phyloP scores from a whole-genome alignment of 208 protist species.

The Acanthamoeba sp. region DNA sequence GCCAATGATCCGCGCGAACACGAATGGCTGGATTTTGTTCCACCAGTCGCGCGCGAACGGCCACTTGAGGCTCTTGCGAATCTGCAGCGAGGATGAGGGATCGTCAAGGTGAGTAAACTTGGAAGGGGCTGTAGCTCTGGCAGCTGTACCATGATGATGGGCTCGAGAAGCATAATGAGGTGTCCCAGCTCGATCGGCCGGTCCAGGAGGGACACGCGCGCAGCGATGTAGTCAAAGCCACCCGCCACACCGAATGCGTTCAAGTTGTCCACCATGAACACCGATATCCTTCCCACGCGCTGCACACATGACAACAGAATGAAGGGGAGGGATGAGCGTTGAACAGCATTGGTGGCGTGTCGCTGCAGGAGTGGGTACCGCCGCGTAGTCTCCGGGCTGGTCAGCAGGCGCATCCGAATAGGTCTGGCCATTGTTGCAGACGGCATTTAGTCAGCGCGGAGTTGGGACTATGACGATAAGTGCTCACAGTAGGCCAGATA shows the following conservation, averaged over 20 bases:
- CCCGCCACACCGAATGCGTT: constrained; percentile 33
- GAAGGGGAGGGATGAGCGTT: not conserved
- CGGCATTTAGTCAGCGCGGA: not conserved
- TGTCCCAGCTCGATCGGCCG: not conserved
- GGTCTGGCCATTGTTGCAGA: not conserved
- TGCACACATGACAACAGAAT: not conserved
- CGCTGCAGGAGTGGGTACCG: not conserved
- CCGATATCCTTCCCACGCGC: constrained; percentile 30
- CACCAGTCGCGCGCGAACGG: constrained; percentile 26
- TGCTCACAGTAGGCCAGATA: no score
- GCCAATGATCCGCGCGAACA: not conserved
- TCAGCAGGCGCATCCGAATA: constrained; percentile 8
- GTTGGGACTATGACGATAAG: not conserved
- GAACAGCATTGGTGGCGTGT: not conserved
- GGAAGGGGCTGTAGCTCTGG: not conserved
- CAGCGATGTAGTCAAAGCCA: constrained; percentile 68
- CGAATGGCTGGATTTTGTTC: not conserved
- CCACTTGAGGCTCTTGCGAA: constrained; percentile 44
- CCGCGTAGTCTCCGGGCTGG: not conserved
- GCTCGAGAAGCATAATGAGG: constrained; percentile 41
- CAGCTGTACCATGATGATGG: not conserved
- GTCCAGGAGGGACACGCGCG: not conserved
- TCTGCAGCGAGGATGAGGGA: not conserved
- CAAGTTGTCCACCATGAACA: constrained; percentile 28
- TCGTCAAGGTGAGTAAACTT: not conserved